Percentiles rank a stretch among this genome's conserved stretches.
These are phyloP conservation scores for Pythium rishiriense DNA, from an alignment of 352 stramenopile genomes.

Conservation along the genomic window DNA sequence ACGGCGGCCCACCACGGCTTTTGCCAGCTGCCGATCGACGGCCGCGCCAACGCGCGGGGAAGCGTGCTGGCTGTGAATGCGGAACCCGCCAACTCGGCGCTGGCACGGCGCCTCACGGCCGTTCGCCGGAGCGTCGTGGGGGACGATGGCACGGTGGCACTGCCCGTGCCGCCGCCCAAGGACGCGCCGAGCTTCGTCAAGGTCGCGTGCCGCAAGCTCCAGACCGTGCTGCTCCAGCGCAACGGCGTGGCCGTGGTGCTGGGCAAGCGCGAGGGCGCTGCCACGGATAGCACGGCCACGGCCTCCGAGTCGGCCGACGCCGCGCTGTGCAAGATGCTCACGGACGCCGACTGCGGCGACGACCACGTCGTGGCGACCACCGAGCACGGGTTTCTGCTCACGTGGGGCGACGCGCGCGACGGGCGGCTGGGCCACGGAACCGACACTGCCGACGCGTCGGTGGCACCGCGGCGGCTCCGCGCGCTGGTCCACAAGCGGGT, in stretches of 20 bases:
- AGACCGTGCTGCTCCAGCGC: slow-evolving; percentile 51
- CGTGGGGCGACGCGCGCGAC: slow-evolving; percentile 62
- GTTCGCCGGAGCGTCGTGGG: slow-evolving; percentile 19
- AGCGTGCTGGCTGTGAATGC: slow-evolving; percentile 9
- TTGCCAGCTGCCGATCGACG: slow-evolving; percentile 34
- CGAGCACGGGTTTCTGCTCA: slow-evolving; percentile 73
- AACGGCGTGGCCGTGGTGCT: slow-evolving; percentile 39
- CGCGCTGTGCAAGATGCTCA: slow-evolving; percentile 55
- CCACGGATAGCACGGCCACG: neutral
- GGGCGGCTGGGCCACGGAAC: slow-evolving; percentile 36
- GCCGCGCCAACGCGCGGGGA: neutral
- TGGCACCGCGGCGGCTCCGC: slow-evolving; percentile 35
- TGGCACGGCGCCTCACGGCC: slow-evolving; percentile 15
- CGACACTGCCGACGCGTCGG: neutral
- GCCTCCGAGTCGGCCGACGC: slow-evolving; percentile 22
- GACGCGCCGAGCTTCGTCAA: slow-evolving; percentile 40
- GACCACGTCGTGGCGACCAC: slow-evolving; percentile 60
- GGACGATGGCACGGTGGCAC: neutral
- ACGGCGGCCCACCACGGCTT: slow-evolving; percentile 40
- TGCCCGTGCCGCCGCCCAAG: neutral
- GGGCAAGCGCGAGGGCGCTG: slow-evolving; percentile 26
- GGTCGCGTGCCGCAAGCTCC: slow-evolving; percentile 37
- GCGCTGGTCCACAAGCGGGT: slow-evolving; percentile 64
- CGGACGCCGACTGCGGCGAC: slow-evolving; percentile 60
- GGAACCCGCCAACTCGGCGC: slow-evolving; percentile 33